Base-by-base conservation (phyloP, 805 yeast species). In the Candida odintsovae region DNA sequence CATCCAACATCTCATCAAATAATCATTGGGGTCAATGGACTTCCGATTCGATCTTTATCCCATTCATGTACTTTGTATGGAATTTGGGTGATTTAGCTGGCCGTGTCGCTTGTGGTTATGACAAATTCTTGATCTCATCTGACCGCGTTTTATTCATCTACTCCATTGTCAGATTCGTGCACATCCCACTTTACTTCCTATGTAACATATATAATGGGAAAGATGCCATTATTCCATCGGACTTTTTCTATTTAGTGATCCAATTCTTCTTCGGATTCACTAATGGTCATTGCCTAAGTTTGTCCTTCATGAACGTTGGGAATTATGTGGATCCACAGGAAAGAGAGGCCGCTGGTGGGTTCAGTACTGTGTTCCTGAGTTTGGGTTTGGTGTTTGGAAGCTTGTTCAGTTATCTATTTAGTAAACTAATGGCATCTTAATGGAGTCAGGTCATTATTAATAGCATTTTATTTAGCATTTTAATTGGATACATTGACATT, bases 291-390 rank as follows among this genome's bases (percentile, higher is more conserved):
- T 70, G 86, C 25, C 76, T 86, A 44, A 83, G 95, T 7, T 77
- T 88, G 23, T 77, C 88, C 47, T 88, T 92, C 66, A 86, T 88
- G 85, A 75, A 74, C 41, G 85, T 89, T 3, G 82, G 86, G 0
- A 69, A 72, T 16, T 75, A 72, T 47, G 83, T 78, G 28, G 72
- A 73, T 1, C 87, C 80, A 29, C 74, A 75, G 19, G 92, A 88
- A 57, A 82, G 80, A 61, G 88, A 87, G 49, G 96, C 97, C 0
- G 96, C 98, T 1, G 97, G 97, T 40, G 97, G 97, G 3, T 86
- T 90, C 61, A 83, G 96, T 40, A 81, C 89, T 1, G 79, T 90
- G 20, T 80, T 88, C 53, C 76, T 90, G 43, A 82, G 90, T 46
- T 59, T 80, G 11, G 97, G 97, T 0, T 72, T 92, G 43, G 80